phyloP scores from a whole-genome alignment of 352 stramenopile genomes.

The Globisporangium ultimum region DNA sequence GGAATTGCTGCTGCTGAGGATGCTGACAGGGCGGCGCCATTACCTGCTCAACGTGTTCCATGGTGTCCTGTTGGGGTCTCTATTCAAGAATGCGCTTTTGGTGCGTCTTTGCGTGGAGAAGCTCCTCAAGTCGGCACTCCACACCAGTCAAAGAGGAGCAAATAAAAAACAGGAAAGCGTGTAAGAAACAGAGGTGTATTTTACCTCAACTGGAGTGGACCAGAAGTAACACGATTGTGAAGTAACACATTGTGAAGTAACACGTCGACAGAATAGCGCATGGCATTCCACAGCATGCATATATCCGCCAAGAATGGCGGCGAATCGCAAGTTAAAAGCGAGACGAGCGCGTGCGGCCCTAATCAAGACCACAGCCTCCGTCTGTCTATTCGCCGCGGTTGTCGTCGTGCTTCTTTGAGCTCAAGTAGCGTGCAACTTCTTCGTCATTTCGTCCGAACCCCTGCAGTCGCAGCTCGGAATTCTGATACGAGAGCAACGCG shows the following conservation, averaged over 20 bases:
- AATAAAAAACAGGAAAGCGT: not conserved
- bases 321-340: too few relatives aligned
- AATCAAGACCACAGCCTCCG: too few relatives aligned
- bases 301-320: too few relatives aligned
- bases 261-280: too few relatives aligned
- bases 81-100: slow-evolving; percentile 14
- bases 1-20: not conserved
- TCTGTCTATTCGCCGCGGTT: slow-evolving; percentile 2
- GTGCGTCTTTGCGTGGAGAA: too few relatives aligned
- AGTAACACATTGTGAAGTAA: too few relatives aligned
- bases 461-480: slow-evolving; percentile 76
- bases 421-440: slow-evolving; percentile 27
- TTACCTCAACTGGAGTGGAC: not conserved
- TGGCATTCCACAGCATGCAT: too few relatives aligned
- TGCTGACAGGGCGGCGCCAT: not conserved
- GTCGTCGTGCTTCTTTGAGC: not conserved
- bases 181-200: not conserved
- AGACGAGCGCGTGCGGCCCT: too few relatives aligned
- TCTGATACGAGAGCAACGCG: slow-evolving; percentile 81
- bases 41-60: slow-evolving; percentile 24
- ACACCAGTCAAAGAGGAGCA: slow-evolving; percentile 2
- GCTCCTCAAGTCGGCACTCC: not conserved
- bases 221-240: not conserved
- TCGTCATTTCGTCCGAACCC: slow-evolving; percentile 58
- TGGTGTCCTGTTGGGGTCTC: slow-evolving; percentile 17